Evolutionary conservation across 2,329 filamentous ascomycete genomes (phyloP).

Genomic region (Hymenoscyphus infarciens): DNA sequence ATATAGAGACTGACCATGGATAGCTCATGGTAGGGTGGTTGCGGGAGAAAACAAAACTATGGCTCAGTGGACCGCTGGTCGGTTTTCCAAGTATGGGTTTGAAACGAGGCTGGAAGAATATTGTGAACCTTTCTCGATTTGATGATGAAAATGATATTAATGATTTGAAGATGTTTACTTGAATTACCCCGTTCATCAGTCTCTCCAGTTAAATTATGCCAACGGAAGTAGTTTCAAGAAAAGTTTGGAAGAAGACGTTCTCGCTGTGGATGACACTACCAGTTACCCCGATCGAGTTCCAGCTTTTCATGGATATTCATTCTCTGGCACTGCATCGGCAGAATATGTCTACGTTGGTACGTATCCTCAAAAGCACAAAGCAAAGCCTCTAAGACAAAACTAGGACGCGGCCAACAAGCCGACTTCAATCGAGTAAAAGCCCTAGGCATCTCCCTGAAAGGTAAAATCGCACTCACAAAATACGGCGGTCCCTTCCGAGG

Average conservation of each 20-base stretch:
- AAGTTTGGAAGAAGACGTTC: not conserved
- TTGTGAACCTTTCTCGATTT: not conserved
- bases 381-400: not conserved
- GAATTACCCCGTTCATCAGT: not conserved
- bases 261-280: not conserved
- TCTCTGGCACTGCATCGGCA: conserved; percentile 5
- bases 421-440: conserved; percentile 33
- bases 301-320: conserved; percentile 6
- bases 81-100: not conserved
- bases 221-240: not conserved
- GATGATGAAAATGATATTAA: not conserved
- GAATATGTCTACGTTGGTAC: conserved; percentile 16
- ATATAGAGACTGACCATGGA: not conserved
- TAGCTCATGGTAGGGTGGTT: not conserved
- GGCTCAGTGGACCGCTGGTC: conserved; percentile 2
- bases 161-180: not conserved
- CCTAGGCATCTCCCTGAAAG: conserved; percentile 58
- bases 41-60: conserved; percentile 6
- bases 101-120: conserved; percentile 1
- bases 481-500: conserved; percentile 83
- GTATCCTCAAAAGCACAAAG: conserved; percentile 37
- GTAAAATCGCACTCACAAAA: conserved; percentile 79
- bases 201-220: not conserved
- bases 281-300: conserved; percentile 5
- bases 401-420: not conserved